Conservation (phyloP, 768 basidiomycete genomes). For the Infundibulicybe gibba region DNA sequence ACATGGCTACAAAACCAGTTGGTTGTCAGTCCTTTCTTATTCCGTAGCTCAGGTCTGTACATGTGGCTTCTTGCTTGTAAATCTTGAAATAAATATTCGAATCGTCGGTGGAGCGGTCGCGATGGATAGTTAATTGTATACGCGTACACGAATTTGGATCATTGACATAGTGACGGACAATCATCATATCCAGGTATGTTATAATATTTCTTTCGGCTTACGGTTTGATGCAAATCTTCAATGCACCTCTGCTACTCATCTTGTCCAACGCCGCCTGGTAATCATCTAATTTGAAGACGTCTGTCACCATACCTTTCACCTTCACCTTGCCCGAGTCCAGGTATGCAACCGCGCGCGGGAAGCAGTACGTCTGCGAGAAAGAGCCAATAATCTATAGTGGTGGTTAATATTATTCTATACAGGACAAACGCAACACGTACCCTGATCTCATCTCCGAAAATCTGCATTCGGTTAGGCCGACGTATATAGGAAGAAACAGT, state of each 20-base stretch:
- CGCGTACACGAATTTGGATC: no score
- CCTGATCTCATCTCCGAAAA: slow-evolving; percentile 63
- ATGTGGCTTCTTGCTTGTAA: no score
- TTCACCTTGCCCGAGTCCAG: slow-evolving; percentile 84
- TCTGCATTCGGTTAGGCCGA: slow-evolving; percentile 30
- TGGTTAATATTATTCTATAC: not conserved
- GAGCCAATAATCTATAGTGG: slow-evolving; percentile 75
- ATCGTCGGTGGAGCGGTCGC: no score
- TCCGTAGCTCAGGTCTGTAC: no score
- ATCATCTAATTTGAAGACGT: slow-evolving; percentile 64
- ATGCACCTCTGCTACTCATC: slow-evolving; percentile 59
- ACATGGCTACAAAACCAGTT: no score
- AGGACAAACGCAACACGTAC: slow-evolving; percentile 14
- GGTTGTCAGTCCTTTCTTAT: no score
- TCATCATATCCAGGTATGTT: no score
- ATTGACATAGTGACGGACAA: no score
- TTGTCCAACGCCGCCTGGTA: slow-evolving; percentile 71
- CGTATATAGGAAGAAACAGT: no score
- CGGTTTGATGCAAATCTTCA: slow-evolving; percentile 63
- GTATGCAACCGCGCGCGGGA: slow-evolving; percentile 88
- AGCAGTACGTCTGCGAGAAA: slow-evolving; percentile 85
- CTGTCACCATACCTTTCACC: slow-evolving; percentile 70
- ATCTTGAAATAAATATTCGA: no score
- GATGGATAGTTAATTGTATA: no score
- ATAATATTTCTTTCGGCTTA: slow-evolving; percentile 29